Evolutionary conservation across 345 rosid species (phyloP).

Genomic region (Carallia pectinifolia): DNA sequence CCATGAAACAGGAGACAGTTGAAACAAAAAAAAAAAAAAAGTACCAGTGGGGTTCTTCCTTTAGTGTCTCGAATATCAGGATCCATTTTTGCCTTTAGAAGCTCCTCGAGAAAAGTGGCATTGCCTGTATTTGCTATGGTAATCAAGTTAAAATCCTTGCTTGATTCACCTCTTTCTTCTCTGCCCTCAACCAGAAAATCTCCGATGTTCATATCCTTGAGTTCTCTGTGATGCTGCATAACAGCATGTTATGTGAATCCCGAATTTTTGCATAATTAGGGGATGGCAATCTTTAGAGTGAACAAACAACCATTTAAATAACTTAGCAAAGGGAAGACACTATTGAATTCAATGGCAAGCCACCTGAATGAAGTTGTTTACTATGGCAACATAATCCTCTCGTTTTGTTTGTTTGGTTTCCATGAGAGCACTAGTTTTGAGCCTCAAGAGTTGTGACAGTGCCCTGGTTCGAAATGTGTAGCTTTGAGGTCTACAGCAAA

Average conservation of each 20-base stretch:
- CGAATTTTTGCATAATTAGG: no score
- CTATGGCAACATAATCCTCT: slow-evolving; percentile 58
- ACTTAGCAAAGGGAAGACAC: background rate
- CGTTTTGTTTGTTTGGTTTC: slow-evolving; percentile 69
- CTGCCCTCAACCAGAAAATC: slow-evolving; percentile 37
- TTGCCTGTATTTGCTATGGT: slow-evolving; percentile 60
- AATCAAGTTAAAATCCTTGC: slow-evolving; percentile 50
- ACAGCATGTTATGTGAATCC: background rate
- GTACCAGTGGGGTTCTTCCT: slow-evolving; percentile 82
- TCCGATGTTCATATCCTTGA: slow-evolving; percentile 49
- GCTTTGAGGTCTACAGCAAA: slow-evolving; percentile 69
- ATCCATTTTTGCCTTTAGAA: slow-evolving; percentile 72
- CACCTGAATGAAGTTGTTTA: slow-evolving; percentile 75
- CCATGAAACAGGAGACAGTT: no score
- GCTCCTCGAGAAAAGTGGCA: slow-evolving; percentile 78
- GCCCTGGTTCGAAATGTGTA: slow-evolving; percentile 71
- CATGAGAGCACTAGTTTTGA: slow-evolving; percentile 59
- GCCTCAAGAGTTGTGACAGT: slow-evolving; percentile 72
- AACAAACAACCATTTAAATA: background rate
- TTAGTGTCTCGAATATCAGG: slow-evolving; percentile 62
- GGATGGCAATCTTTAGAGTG: background rate
- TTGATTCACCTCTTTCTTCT: slow-evolving; percentile 46
- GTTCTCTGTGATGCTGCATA: slow-evolving; percentile 59
- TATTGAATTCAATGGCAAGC: background rate
- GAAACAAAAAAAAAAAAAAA: background rate